These are phyloP conservation scores for Przewalskia tangutica DNA, from an alignment of 257 asterid species.

Conservation along the genomic window DNA sequence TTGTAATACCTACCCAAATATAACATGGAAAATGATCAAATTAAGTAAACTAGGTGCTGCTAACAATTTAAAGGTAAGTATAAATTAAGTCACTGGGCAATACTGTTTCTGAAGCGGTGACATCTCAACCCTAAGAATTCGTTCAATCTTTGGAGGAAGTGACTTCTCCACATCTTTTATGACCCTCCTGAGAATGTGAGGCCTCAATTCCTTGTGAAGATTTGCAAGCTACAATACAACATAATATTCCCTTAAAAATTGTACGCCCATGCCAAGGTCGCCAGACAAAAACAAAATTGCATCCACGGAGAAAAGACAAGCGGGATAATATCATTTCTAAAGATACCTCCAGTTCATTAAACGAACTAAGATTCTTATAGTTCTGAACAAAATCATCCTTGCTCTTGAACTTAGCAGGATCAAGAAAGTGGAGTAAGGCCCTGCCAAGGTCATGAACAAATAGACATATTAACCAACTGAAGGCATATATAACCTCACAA, in stretches of 20 bases:
- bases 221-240: conserved; percentile 58
- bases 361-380: conserved; percentile 91
- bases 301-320: background rate
- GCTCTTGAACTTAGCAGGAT: conserved; percentile 74
- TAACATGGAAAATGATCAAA: background rate
- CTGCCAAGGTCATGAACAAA: conserved; percentile 29
- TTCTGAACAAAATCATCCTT: conserved; percentile 90
- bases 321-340: background rate
- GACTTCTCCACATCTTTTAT: conserved; percentile 99
- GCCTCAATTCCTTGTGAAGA: conserved; percentile 98
- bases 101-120: conserved; percentile 99
- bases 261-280: background rate
- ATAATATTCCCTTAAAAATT: background rate
- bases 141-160: conserved; percentile 96
- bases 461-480: conserved; percentile 8
- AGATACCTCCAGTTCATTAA: conserved; percentile 78
- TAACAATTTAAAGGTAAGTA: background rate
- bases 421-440: conserved; percentile 99
- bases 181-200: conserved; percentile 96
- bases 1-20: conserved; percentile 65
- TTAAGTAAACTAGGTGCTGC: background rate
- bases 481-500: background rate
- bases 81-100: background rate
- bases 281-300: background rate
- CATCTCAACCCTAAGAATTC: conserved; percentile 99